Base-by-base conservation (phyloP, 1,284 basidiomycete species). In the Fomitopsis betulina region DNA sequence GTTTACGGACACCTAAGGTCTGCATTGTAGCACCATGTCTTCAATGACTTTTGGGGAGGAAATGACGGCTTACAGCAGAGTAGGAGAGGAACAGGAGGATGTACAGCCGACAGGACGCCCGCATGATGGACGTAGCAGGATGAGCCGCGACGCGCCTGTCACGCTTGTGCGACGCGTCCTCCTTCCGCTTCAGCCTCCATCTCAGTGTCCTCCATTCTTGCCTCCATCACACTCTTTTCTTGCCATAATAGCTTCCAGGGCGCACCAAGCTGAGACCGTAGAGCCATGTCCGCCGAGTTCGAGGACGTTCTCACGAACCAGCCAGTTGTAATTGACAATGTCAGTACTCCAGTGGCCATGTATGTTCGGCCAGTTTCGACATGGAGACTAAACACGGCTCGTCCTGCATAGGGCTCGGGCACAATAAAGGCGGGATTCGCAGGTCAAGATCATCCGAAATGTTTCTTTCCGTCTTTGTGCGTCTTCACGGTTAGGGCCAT, bases 341-440 rank as follows among this genome's bases (percentile, higher is more conserved):
- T 96, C 62, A 65, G 87, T 74, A 56, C 32, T 23, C n/a, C 49
- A 33, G 49, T 15, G 32, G 19, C 33, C 30, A 62, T 62, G 21
- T 25, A 27, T 51, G n/a, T 23, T 5, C 25, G 53, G 21, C 21
- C 7, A 23, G 8, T 56, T 64, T 57, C 45, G 61, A 57, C 54
- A 40, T 19, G 10, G 25, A 21, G 33, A 58, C 54, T 54, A 63
- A n/a, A 13, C 43, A 42, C 15, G 27, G 32, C 15, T 37, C 27
- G 38, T 13, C 54, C 17, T 12, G 45, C 61, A 47, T 69, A 98
- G 94, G 96, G 96, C 63, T 96, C 95, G 58, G 96, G 96, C 33
- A 94, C 93, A 21, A 96, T 98, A 75, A 98, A 98, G 76, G 96
- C 95, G 62, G 95, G 95, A 47, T 98, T 98, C 73, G 96, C 96